These are phyloP conservation scores for Ophiocordyceps robertsii DNA, from an alignment of 2,329 filamentous ascomycete species.

Conservation along the genomic window DNA sequence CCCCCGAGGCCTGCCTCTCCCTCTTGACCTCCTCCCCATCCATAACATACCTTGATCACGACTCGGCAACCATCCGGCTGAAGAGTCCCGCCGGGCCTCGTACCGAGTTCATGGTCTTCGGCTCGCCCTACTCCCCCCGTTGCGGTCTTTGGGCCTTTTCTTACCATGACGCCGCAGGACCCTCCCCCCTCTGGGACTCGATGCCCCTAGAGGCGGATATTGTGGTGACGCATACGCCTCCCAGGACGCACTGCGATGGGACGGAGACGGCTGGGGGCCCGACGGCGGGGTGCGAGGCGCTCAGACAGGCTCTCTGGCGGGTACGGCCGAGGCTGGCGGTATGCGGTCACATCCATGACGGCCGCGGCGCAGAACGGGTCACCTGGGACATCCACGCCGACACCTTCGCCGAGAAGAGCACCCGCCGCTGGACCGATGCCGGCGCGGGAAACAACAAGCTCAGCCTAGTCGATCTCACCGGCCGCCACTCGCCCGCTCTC, in stretches of 20 bases:
- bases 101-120: slow-evolving; percentile 54
- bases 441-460: slow-evolving; percentile 40
- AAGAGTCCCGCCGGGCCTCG: slow-evolving; percentile 36
- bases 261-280: slow-evolving; percentile 20
- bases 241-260: slow-evolving; percentile 45
- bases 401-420: slow-evolving; percentile 23
- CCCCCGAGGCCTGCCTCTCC: slow-evolving; percentile 35
- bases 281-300: slow-evolving; percentile 43
- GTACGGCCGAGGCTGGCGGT: slow-evolving; percentile 51
- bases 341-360: slow-evolving; percentile 62
- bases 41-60: slow-evolving; percentile 53
- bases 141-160: slow-evolving; percentile 53
- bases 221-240: slow-evolving; percentile 58
- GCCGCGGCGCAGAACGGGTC: slow-evolving; percentile 49
- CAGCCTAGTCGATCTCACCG: slow-evolving; percentile 48
- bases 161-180: slow-evolving; percentile 27
- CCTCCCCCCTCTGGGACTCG: slow-evolving; percentile 38
- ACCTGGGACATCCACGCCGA: slow-evolving; percentile 37
- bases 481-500: slow-evolving; percentile 24
- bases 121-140: slow-evolving; percentile 52
- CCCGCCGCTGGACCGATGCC: slow-evolving; percentile 44
- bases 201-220: slow-evolving; percentile 52
- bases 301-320: slow-evolving; percentile 42
- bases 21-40: slow-evolving; percentile 39
- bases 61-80: slow-evolving; percentile 39